Evolutionary conservation across 371 early-diverging fungal species (phyloP), one percentile per base, ranked within the genome.

Genomic region (Saksenaea oblongispora): DNA sequence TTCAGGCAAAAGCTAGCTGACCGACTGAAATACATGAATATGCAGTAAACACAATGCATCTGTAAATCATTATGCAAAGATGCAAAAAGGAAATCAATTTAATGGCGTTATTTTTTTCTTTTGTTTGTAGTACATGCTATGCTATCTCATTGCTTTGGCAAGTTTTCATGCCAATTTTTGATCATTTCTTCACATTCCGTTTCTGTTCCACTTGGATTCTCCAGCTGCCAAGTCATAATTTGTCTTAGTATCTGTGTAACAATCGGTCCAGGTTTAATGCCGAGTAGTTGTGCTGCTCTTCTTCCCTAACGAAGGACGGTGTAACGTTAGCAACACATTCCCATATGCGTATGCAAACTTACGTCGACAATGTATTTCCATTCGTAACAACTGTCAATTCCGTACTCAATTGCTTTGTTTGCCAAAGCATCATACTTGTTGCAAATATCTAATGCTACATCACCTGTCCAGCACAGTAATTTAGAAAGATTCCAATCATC

Each of bases 221-320:
- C 82, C 37, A 94, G 71, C 74, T 94, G 94, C 91, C 91, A 94
- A 34, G 72, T 80, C 83, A 94, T 89, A 56, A 92, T 75, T 3
- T 67, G 58, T 9, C 79, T 69, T 11, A 93, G 68, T 31, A 87
- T 67, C 17, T 61, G 63, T 54, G 77, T 80, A 13, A 94, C 76
- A 1, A 54, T 61, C 14, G 90, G 89, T 0, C 95, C 92, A 5
- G 90, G 89, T 55, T 71, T 77, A 34, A 92, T 77, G 5, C 84
- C 83, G 18, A 93, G 70, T 3, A 90, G 28, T 22, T 65, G 62
- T 0, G 84, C 77, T 0, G 87, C 81, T 24, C 80, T 73, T 41
- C 87, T 85, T 35, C 95, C 91, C 85, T 88, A 54, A 41, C 13
- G 59, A 34, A 63, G 11, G 34, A 56, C 22, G 15, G 27, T 34